phyloP scores from a whole-genome alignment of 208 protist genomes.

The Crithidia expoeki region DNA sequence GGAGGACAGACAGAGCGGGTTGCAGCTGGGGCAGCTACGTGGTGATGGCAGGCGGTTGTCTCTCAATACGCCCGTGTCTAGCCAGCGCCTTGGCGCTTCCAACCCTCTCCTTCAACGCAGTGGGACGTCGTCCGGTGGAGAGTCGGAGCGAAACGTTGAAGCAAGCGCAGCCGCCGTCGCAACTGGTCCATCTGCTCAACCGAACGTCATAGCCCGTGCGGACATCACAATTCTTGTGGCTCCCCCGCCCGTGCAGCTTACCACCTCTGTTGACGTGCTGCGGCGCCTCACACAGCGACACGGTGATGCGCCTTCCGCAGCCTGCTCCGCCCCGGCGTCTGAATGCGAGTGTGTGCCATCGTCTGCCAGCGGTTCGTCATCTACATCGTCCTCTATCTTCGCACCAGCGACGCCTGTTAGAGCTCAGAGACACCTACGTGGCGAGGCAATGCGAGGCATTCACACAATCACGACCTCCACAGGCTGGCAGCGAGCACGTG shows the following conservation, averaged over 20 bases:
- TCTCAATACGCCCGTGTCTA: background rate
- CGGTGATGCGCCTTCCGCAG: background rate
- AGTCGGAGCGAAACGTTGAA: background rate
- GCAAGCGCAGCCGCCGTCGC: too few species aligned
- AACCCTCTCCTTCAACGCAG: background rate
- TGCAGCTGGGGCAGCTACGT: background rate
- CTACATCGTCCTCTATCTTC: background rate
- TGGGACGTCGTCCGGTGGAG: background rate
- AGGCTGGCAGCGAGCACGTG: background rate
- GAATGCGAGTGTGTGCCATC: background rate
- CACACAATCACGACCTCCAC: background rate
- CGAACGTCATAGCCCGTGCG: background rate
- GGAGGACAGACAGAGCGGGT: background rate
- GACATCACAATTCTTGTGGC: constrained; percentile 24
- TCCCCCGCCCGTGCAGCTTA: constrained; percentile 21
- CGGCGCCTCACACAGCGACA: constrained; percentile 8
- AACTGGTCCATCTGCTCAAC: background rate
- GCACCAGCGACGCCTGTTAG: background rate
- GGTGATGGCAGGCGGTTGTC: background rate
- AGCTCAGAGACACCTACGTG: background rate
- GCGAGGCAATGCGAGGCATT: background rate
- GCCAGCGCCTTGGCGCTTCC: background rate
- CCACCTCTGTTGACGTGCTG: constrained; percentile 15
- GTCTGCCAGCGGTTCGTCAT: too few species aligned
- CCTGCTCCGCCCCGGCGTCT: background rate